Conservation (phyloP, 2,329 filamentous ascomycete species). For the Colletotrichum destructivum region DNA sequence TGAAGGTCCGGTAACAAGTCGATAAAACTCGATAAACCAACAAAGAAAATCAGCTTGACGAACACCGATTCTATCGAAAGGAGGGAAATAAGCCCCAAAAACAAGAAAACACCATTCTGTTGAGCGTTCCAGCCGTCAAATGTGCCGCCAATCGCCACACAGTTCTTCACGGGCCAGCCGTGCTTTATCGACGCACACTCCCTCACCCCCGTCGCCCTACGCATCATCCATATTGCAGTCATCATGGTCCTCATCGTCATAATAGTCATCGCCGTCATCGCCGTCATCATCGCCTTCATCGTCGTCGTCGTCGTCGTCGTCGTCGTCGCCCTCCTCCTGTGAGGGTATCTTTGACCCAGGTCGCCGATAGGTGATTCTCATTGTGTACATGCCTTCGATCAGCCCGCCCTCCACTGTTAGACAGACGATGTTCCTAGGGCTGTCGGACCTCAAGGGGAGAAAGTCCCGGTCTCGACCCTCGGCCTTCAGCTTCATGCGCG, state of each 20-base stretch:
- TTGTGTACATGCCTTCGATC: neutral
- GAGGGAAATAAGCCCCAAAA: neutral
- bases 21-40: neutral
- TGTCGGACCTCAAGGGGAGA: neutral
- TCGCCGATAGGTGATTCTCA: conserved; percentile 3
- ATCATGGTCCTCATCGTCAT: neutral
- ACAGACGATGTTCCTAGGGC: neutral
- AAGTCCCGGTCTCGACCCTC: neutral
- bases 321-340: neutral
- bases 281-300: too few species aligned
- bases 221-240: neutral
- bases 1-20: neutral
- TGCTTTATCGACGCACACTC: neutral
- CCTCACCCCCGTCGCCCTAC: neutral
- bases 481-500: neutral
- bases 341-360: neutral
- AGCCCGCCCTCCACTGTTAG: neutral
- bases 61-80: neutral
- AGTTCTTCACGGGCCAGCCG: neutral
- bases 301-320: too few species aligned
- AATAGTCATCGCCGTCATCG: too few species aligned
- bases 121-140: neutral
- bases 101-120: neutral
- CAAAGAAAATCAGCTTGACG: neutral
- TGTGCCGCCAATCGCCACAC: neutral